Evolutionary conservation across 257 asterid genomes (phyloP).

Genomic region (Rehmannia glutinosa): DNA sequence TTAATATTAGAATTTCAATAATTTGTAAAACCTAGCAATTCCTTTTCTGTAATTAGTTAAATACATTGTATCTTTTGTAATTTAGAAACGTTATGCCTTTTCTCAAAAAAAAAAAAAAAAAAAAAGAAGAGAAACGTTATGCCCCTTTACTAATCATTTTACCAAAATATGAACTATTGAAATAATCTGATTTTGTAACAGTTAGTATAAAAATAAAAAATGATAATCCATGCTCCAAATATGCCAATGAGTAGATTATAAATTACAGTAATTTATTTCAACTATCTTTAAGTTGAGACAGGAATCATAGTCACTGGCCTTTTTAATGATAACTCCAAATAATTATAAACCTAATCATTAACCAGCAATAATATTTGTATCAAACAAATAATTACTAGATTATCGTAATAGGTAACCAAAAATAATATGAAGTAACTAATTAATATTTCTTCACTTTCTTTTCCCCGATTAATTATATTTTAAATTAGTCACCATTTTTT

Average conservation of each 20-base stretch:
- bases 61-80: no score
- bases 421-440: background rate
- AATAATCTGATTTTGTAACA: background rate
- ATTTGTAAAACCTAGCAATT: no score
- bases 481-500: background rate
- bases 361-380: no score
- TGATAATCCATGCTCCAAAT: background rate
- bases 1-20: no score
- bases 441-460: background rate
- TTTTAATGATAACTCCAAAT: no score
- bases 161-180: background rate
- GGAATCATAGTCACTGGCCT: no score
- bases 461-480: background rate
- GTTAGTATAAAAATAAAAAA: background rate
- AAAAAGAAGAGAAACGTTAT: no score
- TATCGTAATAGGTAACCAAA: background rate
- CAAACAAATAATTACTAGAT: background rate
- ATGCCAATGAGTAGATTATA: background rate
- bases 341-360: no score
- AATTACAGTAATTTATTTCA: background rate
- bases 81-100: no score
- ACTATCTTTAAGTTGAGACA: background rate
- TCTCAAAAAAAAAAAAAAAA: no score
- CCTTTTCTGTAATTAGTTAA: no score
- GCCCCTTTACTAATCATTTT: background rate